These are phyloP conservation scores for Actinomucor elegans DNA, from an alignment of 371 early-diverging fungal genomes.

Conservation along the genomic window DNA sequence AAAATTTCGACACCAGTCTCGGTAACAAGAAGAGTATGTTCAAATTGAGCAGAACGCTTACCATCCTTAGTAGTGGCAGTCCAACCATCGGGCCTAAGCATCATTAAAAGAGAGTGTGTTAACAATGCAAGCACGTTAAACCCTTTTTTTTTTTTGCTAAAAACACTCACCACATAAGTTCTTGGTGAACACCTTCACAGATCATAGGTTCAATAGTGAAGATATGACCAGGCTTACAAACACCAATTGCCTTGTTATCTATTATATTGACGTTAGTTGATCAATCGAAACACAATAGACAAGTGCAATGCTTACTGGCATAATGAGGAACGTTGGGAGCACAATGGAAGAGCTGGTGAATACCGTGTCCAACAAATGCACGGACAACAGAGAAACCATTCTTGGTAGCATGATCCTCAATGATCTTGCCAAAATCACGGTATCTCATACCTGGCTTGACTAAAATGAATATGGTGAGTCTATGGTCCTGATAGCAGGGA, in stretches of 20 bases:
- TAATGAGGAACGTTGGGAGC: slow-evolving; percentile 93
- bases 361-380: slow-evolving; percentile 93
- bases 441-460: slow-evolving; percentile 91
- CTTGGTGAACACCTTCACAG: slow-evolving; percentile 69
- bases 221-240: slow-evolving; percentile 89
- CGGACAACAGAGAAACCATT: slow-evolving; percentile 92
- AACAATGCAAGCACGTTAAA: too few relatives aligned
- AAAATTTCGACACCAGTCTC: slow-evolving; percentile 92
- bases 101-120: not conserved
- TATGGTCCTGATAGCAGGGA: not conserved
- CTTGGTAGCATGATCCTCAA: slow-evolving; percentile 80
- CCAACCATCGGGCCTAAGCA: slow-evolving; percentile 85
- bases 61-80: slow-evolving; percentile 92
- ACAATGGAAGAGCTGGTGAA: slow-evolving; percentile 84
- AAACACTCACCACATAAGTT: slow-evolving; percentile 39
- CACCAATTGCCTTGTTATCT: slow-evolving; percentile 92
- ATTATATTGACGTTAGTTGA: not conserved
- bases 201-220: slow-evolving; percentile 99
- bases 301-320: slow-evolving; percentile 55
- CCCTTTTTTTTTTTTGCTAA: too few relatives aligned
- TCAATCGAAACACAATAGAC: not conserved
- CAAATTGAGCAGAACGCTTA: slow-evolving; percentile 96
- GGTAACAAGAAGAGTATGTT: slow-evolving; percentile 95
- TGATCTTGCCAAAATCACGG: slow-evolving; percentile 88
- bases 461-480: slow-evolving; percentile 16